A percentile compares a stretch with the other conserved stretches of the same genome.
These are phyloP conservation scores for Boletus rufocinnamomeus DNA, from an alignment of 768 basidiomycete species.

Conservation along the genomic window DNA sequence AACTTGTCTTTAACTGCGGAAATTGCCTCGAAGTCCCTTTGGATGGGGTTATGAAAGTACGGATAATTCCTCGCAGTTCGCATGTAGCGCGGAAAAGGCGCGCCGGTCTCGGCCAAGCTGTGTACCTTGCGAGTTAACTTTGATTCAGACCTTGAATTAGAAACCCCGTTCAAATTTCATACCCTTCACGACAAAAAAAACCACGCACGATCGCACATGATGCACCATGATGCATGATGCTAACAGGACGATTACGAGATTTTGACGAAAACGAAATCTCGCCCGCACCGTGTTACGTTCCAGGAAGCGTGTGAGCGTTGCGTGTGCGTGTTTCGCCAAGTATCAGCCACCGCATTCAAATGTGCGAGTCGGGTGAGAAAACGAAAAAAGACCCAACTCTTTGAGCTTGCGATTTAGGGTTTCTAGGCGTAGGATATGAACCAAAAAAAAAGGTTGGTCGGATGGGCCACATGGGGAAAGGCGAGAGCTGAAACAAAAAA, in stretches of 20 bases:
- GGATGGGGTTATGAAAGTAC: constrained; percentile 15
- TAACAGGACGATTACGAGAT: constrained; percentile 20
- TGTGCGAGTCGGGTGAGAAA: constrained; percentile 4
- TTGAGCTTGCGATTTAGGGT: not conserved
- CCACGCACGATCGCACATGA: constrained; percentile 15
- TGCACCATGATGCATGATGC: not conserved
- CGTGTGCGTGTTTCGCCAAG: not conserved
- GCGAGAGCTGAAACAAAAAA: not conserved
- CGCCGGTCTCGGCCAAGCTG: constrained; percentile 15
- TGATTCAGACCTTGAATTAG: constrained; percentile 24
- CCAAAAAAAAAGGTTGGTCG: not conserved
- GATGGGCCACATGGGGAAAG: constrained; percentile 1
- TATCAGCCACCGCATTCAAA: constrained; percentile 2
- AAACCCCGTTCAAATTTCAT: constrained; percentile 13
- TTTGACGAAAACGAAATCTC: constrained; percentile 3
- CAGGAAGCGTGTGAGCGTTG: constrained; percentile 9
- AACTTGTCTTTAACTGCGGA: constrained; percentile 25
- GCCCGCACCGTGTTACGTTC: constrained; percentile 19
- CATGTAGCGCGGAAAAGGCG: constrained; percentile 17
- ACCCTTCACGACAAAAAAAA: not conserved
- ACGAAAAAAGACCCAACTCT: not conserved
- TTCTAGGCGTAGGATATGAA: not conserved
- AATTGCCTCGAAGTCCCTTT: constrained; percentile 21
- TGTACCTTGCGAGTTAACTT: constrained; percentile 23
- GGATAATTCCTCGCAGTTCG: constrained; percentile 14